Base-by-base conservation (phyloP, 2,329 filamentous ascomycete genomes). In the Colletotrichum sp. region DNA sequence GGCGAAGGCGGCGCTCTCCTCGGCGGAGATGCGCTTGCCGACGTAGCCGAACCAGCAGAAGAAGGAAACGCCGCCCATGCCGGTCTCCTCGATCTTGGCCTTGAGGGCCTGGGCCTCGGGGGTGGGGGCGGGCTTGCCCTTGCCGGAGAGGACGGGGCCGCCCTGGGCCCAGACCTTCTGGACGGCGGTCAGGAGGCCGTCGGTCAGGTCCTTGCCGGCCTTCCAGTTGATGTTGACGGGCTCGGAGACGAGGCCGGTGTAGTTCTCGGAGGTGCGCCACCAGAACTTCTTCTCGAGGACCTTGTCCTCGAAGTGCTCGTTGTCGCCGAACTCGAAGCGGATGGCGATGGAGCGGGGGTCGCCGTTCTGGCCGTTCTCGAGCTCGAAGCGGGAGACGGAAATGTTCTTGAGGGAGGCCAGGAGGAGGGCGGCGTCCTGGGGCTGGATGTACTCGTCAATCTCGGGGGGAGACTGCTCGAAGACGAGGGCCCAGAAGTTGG, bases 401-500 rank as follows among this genome's bases (percentile, higher is more conserved):
- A 99, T 81, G 79, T 89, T 89, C 75, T 88, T 90, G 73, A 99
- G 92, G 70, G 90, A 89, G 55, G 91, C 89, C 78, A 93, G 90
- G 75, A 99, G 91, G 77, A 97, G 87, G 10, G 90, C 90, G 16
- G 93, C 92, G 87, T 99, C 96, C 65, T 91, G 90, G 59, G 95
- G 94, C 83, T 95, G 93, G 83, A 99, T 94, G 89, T 94, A 96
- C 86, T 95, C 93, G 86, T 98, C 96, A 80, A 99, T 91, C 78
- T 98, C 95, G 63, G 91, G 90, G 3, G 96, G 96, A 4, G 95
- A 93, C 87, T 96, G 94, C 88, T 98, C 95, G 84, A 99, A 90
- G 73, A 98, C 96, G 75, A 98, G 91, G n/a, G 95, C 90, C 97
- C 97, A 99, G 92, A 99, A 99, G 87, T 95, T 92, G 80, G 92